Base-by-base conservation (phyloP, 163 green algal genomes). In the Scenedesmus sp. region DNA sequence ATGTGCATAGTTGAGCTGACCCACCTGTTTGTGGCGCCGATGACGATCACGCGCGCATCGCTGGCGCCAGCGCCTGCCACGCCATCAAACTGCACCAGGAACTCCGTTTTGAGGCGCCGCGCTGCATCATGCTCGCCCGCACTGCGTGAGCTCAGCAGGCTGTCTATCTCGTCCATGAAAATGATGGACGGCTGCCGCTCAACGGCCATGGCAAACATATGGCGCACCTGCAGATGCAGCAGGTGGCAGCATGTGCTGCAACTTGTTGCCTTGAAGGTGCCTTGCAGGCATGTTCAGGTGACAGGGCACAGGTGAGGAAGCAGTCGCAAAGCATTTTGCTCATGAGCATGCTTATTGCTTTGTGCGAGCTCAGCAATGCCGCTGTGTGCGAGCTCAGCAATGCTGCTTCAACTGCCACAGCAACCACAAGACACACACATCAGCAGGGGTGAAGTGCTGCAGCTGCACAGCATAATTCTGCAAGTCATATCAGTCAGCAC, bases 91-190 rank as follows among this genome's bases (percentile, higher is more conserved):
- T 96, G 97, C 53, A 99, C 95, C 72, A 99, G 95, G 81, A 99
- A 97, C 95, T 99, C 97, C 0, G 97, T 99, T 91, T 99, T 99
- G 16, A 99, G 96, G 9, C 98, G 95, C 53, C 98, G 93, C 59
- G 93, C 97, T 35, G 98, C 96, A 88, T 99, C 98, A 85, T 99
- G 96, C 95, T 99, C 98, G 20, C 90, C 87, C n/a, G 82, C 83
- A 9, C 88, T 88, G 43, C 92, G 42, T 0, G 81, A 40, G 30
- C 91, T 94, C 46, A 97, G 91, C 76, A 98, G 95, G 92, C 93
- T 95, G 94, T 98, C 96, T 18, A 99, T 96, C 15, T 99, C 97
- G 90, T 99, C 97, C 51, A 99, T 97, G 90, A 99, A 99, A 26
- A 99, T 97, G 93, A 99, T 97, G 82, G 96, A 93, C 0, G 97